Evolutionary conservation across 495 filamentous ascomycete species (phyloP), one percentile per base, ranked within the genome.

Genomic region (Beverwykella pulmonaria): DNA sequence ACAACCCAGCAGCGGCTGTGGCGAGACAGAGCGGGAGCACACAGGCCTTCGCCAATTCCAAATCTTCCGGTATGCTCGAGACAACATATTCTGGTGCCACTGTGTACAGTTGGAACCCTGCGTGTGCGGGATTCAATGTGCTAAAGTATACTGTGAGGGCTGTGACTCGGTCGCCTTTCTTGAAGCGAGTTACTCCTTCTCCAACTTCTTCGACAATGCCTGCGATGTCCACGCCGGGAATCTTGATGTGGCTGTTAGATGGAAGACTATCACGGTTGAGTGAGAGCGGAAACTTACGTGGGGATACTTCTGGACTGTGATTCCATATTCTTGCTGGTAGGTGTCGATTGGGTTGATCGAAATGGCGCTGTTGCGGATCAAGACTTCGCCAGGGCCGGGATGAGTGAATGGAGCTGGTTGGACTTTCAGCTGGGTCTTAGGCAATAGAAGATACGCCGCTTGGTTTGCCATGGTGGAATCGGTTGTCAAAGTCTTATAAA

Each of bases 1-100:
- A 84, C 20, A 87, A 72, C 0, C 76, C 80, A 23, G 70, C 74
- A 1, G 79, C 75, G 12, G 83, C 82, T 1, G 84, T 86, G 0
- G 78, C 76, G 26, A 82, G 62, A 1, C 73, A 74, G 15, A 84
- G 73, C 1, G 83, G 82, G 4, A 86, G 72, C 1, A 84, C 82
- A 4, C 69, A 73, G 10, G 79, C 83, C 15, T 76, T 68, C 7
- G 73, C 76, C 53, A 78, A 81, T 15, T 76, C 53, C 25, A 85
- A 67, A 22, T 63, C 54, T 22, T 75, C 75, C 0, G 84, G 82
- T 22, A 87, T 71, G 26, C 50, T 53, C 0, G 76, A 29, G 4
- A 75, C 67, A 50, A 77, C 44, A 23, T 41, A 20, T 14, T 61
- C 39, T 0, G 36, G 65, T 1, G 65, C 65, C 25, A 69, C 14